Conservation (phyloP, 768 basidiomycete genomes). For the Fomitopsis pulvina region DNA sequence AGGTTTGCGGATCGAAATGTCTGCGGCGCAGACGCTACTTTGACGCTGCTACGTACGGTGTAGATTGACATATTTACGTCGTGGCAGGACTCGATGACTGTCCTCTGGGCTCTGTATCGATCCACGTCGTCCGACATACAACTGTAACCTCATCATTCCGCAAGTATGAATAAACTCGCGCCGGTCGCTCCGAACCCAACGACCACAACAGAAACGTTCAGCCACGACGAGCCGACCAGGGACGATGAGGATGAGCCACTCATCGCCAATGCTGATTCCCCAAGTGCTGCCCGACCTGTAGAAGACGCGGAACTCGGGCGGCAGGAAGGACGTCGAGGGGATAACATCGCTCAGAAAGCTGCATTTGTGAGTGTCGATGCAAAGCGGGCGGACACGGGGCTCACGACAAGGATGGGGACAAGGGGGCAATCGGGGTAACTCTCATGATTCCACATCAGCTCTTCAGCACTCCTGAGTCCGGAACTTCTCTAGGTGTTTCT, state of each 20-base stretch:
- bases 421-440: slow-evolving; percentile 5
- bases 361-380: slow-evolving; percentile 30
- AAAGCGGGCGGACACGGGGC: neutral
- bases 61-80: too few species aligned
- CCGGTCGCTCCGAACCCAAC: neutral
- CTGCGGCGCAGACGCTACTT: too few species aligned
- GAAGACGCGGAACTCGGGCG: slow-evolving; percentile 15
- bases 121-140: too few species aligned
- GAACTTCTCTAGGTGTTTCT: slow-evolving; percentile 19
- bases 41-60: too few species aligned
- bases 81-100: too few species aligned
- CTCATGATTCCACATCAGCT: neutral
- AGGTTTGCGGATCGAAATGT: too few species aligned
- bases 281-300: neutral
- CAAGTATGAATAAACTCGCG: neutral
- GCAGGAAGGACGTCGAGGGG: slow-evolving; percentile 33
- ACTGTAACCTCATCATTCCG: too few species aligned
- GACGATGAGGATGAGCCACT: slow-evolving; percentile 11
- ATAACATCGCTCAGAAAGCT: slow-evolving; percentile 26
- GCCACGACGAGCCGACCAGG: neutral
- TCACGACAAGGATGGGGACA: neutral
- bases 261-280: slow-evolving; percentile 1
- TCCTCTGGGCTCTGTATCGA: too few species aligned
- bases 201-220: neutral
- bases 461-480: neutral